phyloP scores from a whole-genome alignment of 192 early-diverging fungal species.

The Coemansia asiatica region DNA sequence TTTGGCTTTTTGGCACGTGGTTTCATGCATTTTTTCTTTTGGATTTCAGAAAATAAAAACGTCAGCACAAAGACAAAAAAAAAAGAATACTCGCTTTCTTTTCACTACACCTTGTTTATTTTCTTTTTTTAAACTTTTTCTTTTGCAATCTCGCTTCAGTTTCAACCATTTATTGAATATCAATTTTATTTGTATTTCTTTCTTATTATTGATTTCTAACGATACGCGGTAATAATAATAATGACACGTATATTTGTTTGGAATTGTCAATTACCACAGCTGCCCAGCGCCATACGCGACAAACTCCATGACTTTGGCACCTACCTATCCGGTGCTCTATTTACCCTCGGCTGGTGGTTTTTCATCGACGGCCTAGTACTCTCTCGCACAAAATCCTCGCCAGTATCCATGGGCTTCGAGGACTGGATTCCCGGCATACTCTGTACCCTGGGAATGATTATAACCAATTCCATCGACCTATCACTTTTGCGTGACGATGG shows the following conservation, averaged over 20 bases:
- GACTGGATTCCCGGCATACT: conserved; percentile 57
- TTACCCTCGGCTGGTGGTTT: conserved; percentile 59
- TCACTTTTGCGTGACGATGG: conserved; percentile 52
- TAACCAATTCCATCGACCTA: conserved; percentile 58
- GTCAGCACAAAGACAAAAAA: background rate
- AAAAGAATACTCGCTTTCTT: background rate
- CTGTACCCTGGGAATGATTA: conserved; percentile 55
- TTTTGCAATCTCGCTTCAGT: background rate
- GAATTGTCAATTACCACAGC: conserved; percentile 47
- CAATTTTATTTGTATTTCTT: background rate
- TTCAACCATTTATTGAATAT: background rate
- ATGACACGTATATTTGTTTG: conserved; percentile 52
- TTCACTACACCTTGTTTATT: background rate
- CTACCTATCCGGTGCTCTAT: conserved; percentile 51
- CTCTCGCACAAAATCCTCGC: conserved; percentile 23
- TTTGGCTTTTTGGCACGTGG: background rate
- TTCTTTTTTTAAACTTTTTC: conserved; percentile 7
- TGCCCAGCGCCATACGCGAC: conserved; percentile 45
- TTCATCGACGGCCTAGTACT: conserved; percentile 57
- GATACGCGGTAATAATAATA: too few species aligned
- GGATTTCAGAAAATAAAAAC: background rate
- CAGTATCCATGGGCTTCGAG: conserved; percentile 49
- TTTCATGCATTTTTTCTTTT: background rate
- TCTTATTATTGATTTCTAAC: too few species aligned
- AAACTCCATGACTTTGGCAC: conserved; percentile 51